These are phyloP conservation scores for Microcyclospora pomicola DNA, from an alignment of 2,329 filamentous ascomycete species.

Conservation along the genomic window DNA sequence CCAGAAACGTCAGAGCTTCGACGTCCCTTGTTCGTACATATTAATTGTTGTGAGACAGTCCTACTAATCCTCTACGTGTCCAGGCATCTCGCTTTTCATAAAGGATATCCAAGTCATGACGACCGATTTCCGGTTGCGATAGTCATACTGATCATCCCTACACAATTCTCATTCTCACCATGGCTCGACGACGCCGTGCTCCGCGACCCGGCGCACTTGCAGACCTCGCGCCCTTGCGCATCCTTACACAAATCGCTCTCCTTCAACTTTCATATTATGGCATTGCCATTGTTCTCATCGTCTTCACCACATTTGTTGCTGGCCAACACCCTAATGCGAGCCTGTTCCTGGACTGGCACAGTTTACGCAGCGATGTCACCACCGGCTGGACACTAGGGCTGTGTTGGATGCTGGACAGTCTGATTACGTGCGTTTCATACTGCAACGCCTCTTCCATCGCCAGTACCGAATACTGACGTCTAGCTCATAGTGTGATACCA, in stretches of 20 bases:
- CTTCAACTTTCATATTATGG: slow-evolving; percentile 53
- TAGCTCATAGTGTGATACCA: slow-evolving; percentile 55
- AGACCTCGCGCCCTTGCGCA: slow-evolving; percentile 53
- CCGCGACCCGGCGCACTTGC: slow-evolving; percentile 52
- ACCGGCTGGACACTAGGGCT: slow-evolving; percentile 55
- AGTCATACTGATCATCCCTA: too few relatives aligned
- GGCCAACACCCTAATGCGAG: slow-evolving; percentile 46
- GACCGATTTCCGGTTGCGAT: too few relatives aligned
- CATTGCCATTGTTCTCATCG: slow-evolving; percentile 46
- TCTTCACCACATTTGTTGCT: slow-evolving; percentile 54
- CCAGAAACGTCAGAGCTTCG: too few relatives aligned
- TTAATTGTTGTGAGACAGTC: too few relatives aligned
- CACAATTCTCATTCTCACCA: slow-evolving; percentile 12
- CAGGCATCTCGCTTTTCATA: too few relatives aligned
- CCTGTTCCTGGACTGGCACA: slow-evolving; percentile 50
- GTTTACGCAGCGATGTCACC: slow-evolving; percentile 51
- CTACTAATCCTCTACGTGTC: too few relatives aligned
- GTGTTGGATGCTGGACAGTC: slow-evolving; percentile 53
- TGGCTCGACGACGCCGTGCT: slow-evolving; percentile 46
- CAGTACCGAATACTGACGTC: background rate
- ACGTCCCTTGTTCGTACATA: too few relatives aligned
- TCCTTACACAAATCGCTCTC: slow-evolving; percentile 51
- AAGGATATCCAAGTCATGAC: too few relatives aligned
- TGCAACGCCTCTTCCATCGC: background rate
- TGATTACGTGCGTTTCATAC: slow-evolving; percentile 43